Conservation (phyloP, 768 basidiomycete genomes). For the Paxillus ammoniavirescens region DNA sequence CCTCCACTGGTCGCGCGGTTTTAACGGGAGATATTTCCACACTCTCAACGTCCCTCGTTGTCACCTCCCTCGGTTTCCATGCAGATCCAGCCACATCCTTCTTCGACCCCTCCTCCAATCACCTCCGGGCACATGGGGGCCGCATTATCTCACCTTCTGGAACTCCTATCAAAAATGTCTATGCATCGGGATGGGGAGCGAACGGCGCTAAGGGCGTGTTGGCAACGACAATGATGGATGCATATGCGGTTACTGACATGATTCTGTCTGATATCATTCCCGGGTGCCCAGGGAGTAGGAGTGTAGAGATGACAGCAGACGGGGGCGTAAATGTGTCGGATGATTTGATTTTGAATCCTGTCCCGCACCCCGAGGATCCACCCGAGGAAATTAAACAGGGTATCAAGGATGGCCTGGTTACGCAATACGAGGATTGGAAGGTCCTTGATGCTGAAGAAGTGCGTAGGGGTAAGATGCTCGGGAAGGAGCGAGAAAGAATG, state of each 20-base stretch:
- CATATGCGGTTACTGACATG: slow-evolving; percentile 73
- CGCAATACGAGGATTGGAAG: slow-evolving; percentile 75
- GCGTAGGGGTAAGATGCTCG: slow-evolving; percentile 48
- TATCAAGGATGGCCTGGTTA: slow-evolving; percentile 42
- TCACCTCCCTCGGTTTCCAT: slow-evolving; percentile 87
- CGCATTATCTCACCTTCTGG: slow-evolving; percentile 46
- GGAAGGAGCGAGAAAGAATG: slow-evolving; percentile 81
- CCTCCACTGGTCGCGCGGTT: slow-evolving; percentile 44
- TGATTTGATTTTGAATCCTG: slow-evolving; percentile 33
- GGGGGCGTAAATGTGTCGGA: not conserved
- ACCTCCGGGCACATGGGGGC: slow-evolving; percentile 53
- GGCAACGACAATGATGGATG: slow-evolving; percentile 90
- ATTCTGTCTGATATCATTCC: slow-evolving; percentile 59
- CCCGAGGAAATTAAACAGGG: slow-evolving; percentile 49
- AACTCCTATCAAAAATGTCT: slow-evolving; percentile 56
- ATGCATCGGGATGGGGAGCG: slow-evolving; percentile 93
- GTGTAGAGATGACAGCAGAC: slow-evolving; percentile 11
- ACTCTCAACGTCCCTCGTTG: slow-evolving; percentile 69
- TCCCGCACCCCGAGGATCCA: slow-evolving; percentile 41
- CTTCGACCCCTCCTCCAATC: slow-evolving; percentile 55
- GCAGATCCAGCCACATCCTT: slow-evolving; percentile 59
- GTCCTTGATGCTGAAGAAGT: slow-evolving; percentile 70
- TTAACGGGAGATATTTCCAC: slow-evolving; percentile 54
- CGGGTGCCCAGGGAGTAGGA: slow-evolving; percentile 11
- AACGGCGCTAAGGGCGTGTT: slow-evolving; percentile 90